Percentiles rank a stretch among this genome's conserved stretches.
phyloP scores from a whole-genome alignment of 1,284 basidiomycete species.

The Termitomyces sp. region DNA sequence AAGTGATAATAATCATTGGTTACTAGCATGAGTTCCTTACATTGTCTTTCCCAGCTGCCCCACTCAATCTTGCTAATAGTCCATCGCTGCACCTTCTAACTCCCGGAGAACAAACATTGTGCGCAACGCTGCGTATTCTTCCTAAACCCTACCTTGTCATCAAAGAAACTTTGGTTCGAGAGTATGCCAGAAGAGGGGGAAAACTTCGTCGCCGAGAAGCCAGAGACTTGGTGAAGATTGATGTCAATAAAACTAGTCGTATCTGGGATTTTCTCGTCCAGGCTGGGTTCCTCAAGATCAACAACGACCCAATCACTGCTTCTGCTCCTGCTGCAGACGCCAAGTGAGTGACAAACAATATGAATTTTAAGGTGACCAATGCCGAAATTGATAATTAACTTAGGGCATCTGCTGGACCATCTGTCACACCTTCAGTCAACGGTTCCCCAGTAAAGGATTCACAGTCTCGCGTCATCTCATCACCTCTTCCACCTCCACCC shows the following conservation, averaged over 20 bases:
- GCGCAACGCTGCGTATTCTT: slow-evolving; percentile 81
- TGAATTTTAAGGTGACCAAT: neutral
- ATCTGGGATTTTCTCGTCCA: slow-evolving; percentile 89
- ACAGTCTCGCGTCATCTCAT: slow-evolving; percentile 17
- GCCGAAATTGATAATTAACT: neutral
- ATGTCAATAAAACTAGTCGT: slow-evolving; percentile 85
- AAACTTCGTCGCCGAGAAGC: slow-evolving; percentile 82
- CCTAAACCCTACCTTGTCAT: slow-evolving; percentile 91
- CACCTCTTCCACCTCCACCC: slow-evolving; percentile 26
- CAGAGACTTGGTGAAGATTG: slow-evolving; percentile 84
- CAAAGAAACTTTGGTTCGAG: slow-evolving; percentile 87
- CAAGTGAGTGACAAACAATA: slow-evolving; percentile 20
- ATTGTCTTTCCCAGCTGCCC: slow-evolving; percentile 43
- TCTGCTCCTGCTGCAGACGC: slow-evolving; percentile 25
- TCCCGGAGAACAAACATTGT: slow-evolving; percentile 81
- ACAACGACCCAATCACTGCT: slow-evolving; percentile 35
- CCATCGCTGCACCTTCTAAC: slow-evolving; percentile 85
- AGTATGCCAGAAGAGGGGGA: slow-evolving; percentile 86
- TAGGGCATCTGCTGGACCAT: slow-evolving; percentile 13
- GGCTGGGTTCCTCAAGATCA: slow-evolving; percentile 67
- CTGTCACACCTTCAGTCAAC: slow-evolving; percentile 21
- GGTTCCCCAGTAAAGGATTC: slow-evolving; percentile 32
- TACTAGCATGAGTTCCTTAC: slow-evolving; percentile 1
- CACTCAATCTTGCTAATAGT: slow-evolving; percentile 83
- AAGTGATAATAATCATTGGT: slow-evolving; percentile 19